phyloP scores from a whole-genome alignment of 768 basidiomycete genomes.

The Psilocybe subaeruginosa region DNA sequence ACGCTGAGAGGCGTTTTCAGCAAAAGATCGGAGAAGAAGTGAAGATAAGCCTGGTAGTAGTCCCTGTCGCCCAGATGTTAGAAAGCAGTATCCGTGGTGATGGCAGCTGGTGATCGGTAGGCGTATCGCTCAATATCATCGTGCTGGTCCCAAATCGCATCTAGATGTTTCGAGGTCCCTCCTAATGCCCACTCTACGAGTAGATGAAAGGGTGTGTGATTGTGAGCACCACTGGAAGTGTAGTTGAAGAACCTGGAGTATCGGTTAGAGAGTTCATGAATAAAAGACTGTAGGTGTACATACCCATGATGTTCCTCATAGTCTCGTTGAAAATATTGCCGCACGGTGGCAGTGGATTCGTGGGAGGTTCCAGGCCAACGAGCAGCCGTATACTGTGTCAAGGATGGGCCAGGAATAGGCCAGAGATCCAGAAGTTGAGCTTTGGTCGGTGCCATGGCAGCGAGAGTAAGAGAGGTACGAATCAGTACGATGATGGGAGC shows the following conservation, averaged over 20 bases:
- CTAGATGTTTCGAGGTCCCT: conserved; percentile 1
- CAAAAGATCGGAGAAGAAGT: conserved; percentile 12
- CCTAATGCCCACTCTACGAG: conserved; percentile 16
- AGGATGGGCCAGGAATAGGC: conserved; percentile 3
- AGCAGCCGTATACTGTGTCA: conserved; percentile 7
- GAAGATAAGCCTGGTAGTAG: conserved; percentile 16
- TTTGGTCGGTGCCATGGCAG: not conserved
- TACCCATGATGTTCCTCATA: conserved; percentile 14
- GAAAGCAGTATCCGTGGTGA: conserved; percentile 3
- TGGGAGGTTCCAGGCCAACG: conserved; percentile 13
- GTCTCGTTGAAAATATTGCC: conserved; percentile 7
- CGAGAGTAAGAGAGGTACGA: not conserved
- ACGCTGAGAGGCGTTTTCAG: conserved; percentile 1
- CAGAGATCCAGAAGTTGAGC: conserved; percentile 1
- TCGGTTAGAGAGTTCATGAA: conserved; percentile 3
- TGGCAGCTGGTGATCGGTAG: conserved; percentile 5
- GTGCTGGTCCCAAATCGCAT: conserved; percentile 7
- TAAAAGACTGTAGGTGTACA: conserved; percentile 9
- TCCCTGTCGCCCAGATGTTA: conserved; percentile 15
- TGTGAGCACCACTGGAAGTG: conserved; percentile 3
- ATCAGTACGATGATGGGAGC: not conserved
- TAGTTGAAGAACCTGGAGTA: not conserved
- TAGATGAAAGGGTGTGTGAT: conserved; percentile 13
- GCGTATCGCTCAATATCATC: conserved; percentile 6
- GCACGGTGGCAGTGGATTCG: conserved; percentile 7